Evolutionary conservation across 108 stramenopile species (phyloP).

Genomic region (Stephanodiscus triporus): DNA sequence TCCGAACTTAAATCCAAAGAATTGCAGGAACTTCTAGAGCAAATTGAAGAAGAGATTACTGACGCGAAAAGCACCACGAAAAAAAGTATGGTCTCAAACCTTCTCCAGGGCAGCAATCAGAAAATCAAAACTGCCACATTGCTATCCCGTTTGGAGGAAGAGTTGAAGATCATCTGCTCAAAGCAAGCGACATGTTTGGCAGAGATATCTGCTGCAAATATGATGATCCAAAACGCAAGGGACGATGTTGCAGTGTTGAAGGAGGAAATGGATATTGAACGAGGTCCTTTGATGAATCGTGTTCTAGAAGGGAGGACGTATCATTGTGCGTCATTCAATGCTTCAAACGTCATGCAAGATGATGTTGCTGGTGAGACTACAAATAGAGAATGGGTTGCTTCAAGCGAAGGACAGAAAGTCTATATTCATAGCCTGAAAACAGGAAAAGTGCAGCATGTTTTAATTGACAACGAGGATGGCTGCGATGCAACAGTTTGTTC

Average conservation of each 20-base stretch:
- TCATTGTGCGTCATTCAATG: slow-evolving; percentile 55
- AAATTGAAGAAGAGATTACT: slow-evolving; percentile 48
- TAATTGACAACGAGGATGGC: slow-evolving; percentile 61
- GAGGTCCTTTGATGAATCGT: slow-evolving; percentile 56
- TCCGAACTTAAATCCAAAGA: slow-evolving; percentile 4
- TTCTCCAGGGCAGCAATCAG: slow-evolving; percentile 58
- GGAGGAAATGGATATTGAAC: slow-evolving; percentile 51
- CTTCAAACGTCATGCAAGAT: slow-evolving; percentile 56
- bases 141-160: slow-evolving; percentile 44
- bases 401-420: slow-evolving; percentile 52
- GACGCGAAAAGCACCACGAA: slow-evolving; percentile 53
- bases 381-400: slow-evolving; percentile 56
- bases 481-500: slow-evolving; percentile 57
- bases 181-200: slow-evolving; percentile 13
- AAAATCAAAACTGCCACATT: slow-evolving; percentile 64
- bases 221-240: slow-evolving; percentile 39
- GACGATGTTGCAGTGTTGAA: slow-evolving; percentile 49
- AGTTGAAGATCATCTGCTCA: slow-evolving; percentile 34
- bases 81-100: slow-evolving; percentile 50
- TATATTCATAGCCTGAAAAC: slow-evolving; percentile 36
- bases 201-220: slow-evolving; percentile 1
- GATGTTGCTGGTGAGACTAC: slow-evolving; percentile 65
- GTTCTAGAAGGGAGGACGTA: slow-evolving; percentile 43
- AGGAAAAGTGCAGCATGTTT: slow-evolving; percentile 58
- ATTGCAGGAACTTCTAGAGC: slow-evolving; percentile 28